Conservation (phyloP, 1,139 yeast genomes). For the Debaryomyces sp. region DNA sequence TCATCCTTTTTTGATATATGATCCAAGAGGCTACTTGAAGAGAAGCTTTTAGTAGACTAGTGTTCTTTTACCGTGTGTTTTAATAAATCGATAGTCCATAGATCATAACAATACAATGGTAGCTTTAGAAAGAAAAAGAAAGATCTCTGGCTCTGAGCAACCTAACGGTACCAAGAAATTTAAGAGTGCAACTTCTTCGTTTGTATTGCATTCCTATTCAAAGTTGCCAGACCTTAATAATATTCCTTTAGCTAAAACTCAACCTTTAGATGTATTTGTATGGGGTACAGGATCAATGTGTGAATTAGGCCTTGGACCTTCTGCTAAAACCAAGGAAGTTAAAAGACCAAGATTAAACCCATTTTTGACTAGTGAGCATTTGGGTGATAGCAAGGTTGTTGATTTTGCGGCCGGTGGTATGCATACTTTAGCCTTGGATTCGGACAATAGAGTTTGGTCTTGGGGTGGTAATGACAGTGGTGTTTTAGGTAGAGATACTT, state of each 20-base stretch:
- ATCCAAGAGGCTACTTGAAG: background rate
- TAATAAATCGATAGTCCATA: background rate
- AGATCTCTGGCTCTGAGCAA: conserved; percentile 16
- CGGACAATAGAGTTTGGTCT: conserved; percentile 78
- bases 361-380: conserved; percentile 58
- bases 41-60: background rate
- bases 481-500: conserved; percentile 85
- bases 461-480: conserved; percentile 98
- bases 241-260: conserved; percentile 40
- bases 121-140: conserved; percentile 46
- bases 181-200: conserved; percentile 46
- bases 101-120: conserved; percentile 34
- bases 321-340: conserved; percentile 84
- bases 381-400: conserved; percentile 58
- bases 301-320: conserved; percentile 93
- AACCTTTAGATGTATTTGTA: conserved; percentile 74
- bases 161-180: conserved; percentile 27
- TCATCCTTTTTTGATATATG: background rate
- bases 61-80: background rate
- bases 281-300: conserved; percentile 99
- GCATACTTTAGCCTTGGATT: conserved; percentile 84
- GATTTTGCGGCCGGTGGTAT: conserved; percentile 95
- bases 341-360: conserved; percentile 94
- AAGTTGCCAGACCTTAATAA: conserved; percentile 50
- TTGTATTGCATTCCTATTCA: conserved; percentile 50